Conservation (phyloP, 768 basidiomycete species). For the Naganishia vaughanmartiniae region DNA sequence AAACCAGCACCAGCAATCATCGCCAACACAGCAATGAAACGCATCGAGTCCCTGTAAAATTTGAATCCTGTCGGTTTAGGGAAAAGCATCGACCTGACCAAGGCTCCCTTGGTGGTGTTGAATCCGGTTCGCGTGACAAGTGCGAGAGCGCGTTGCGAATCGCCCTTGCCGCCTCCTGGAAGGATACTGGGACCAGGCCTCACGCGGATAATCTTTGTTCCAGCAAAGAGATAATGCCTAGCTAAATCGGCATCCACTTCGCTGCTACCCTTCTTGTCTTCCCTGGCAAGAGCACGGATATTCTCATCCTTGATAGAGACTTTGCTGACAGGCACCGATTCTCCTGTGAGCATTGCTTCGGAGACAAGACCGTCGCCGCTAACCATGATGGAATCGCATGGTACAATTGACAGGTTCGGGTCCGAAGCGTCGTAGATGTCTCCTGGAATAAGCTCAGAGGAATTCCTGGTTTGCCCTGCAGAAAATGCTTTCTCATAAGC, state of each 20-base stretch:
- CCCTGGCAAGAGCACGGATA: slow-evolving; percentile 66
- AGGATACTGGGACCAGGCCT: slow-evolving; percentile 61
- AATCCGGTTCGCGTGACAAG: slow-evolving; percentile 88
- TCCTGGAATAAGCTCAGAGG: slow-evolving; percentile 78
- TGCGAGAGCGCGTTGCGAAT: slow-evolving; percentile 65
- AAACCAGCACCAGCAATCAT: slow-evolving; percentile 90
- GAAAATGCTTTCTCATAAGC: neutral
- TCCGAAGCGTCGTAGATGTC: slow-evolving; percentile 87
- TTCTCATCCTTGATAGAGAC: slow-evolving; percentile 75
- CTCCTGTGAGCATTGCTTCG: slow-evolving; percentile 87
- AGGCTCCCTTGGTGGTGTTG: slow-evolving; percentile 93
- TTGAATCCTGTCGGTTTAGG: slow-evolving; percentile 99
- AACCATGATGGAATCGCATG: slow-evolving; percentile 85
- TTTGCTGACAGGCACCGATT: slow-evolving; percentile 96
- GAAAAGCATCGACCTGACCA: slow-evolving; percentile 95
- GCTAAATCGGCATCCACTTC: slow-evolving; percentile 60
- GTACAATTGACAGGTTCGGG: slow-evolving; percentile 68
- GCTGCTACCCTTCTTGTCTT: slow-evolving; percentile 56
- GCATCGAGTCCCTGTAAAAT: slow-evolving; percentile 66
- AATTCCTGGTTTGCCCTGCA: slow-evolving; percentile 70
- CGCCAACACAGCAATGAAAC: slow-evolving; percentile 83
- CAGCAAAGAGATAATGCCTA: slow-evolving; percentile 82
- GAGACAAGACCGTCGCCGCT: slow-evolving; percentile 97
- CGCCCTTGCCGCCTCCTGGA: slow-evolving; percentile 35
- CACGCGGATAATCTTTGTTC: slow-evolving; percentile 85